phyloP scores from a whole-genome alignment of 192 early-diverging fungal genomes.

The Kappamyces sp. region DNA sequence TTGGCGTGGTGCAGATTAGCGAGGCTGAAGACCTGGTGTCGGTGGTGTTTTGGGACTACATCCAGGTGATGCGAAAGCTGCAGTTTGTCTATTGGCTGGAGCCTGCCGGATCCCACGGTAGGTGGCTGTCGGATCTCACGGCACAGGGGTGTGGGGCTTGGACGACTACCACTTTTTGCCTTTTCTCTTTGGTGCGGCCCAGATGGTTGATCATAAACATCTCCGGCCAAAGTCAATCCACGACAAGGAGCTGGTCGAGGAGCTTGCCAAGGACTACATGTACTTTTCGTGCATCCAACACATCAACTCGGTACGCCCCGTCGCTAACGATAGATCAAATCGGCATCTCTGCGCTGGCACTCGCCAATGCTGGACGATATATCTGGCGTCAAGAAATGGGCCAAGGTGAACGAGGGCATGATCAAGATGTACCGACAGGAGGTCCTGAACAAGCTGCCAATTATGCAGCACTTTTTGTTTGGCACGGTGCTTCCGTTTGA shows the following conservation, averaged over 20 bases:
- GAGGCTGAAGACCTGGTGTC: slow-evolving; percentile 73
- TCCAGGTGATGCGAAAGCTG: slow-evolving; percentile 70
- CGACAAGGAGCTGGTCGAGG: slow-evolving; percentile 77
- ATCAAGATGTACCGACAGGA: slow-evolving; percentile 92
- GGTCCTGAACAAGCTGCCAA: slow-evolving; percentile 78
- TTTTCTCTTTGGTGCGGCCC: slow-evolving; percentile 87
- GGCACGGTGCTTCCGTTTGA: slow-evolving; percentile 74
- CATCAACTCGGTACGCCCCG: slow-evolving; percentile 68
- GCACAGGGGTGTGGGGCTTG: slow-evolving; percentile 78
- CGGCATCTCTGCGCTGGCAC: slow-evolving; percentile 60
- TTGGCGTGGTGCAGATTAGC: slow-evolving; percentile 51
- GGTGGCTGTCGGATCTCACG: too few relatives aligned
- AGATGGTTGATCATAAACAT: slow-evolving; percentile 76
- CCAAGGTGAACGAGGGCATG: slow-evolving; percentile 87
- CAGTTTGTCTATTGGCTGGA: slow-evolving; percentile 83
- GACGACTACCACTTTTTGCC: slow-evolving; percentile 97
- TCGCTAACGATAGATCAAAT: slow-evolving; percentile 28
- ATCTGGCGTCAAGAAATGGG: slow-evolving; percentile 78
- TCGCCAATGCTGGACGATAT: slow-evolving; percentile 95
- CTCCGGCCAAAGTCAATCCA: slow-evolving; percentile 93
- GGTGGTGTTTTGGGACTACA: slow-evolving; percentile 69
- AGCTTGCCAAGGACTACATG: slow-evolving; percentile 90
- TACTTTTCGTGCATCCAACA: slow-evolving; percentile 92
- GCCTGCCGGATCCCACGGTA: slow-evolving; percentile 95
- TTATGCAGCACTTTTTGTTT: slow-evolving; percentile 96